A percentile compares a stretch with the other conserved stretches of the same genome.
Conservation (phyloP, 2,329 filamentous ascomycete genomes). For the Conoideocrella luteorostrata region DNA sequence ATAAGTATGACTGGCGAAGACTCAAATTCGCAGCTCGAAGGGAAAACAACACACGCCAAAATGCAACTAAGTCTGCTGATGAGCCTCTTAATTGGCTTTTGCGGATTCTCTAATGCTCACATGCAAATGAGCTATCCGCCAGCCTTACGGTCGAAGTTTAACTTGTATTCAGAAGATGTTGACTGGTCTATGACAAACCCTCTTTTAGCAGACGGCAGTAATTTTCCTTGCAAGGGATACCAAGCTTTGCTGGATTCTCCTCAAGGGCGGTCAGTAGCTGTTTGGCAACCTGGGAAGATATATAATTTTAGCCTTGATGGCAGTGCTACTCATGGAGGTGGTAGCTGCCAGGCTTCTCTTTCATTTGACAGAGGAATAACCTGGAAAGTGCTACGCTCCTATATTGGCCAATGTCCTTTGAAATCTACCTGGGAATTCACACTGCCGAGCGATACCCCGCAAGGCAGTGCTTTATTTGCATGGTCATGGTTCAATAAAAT, state of each 20-base stretch:
- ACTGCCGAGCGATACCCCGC: constrained; percentile 57
- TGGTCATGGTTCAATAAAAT: constrained; percentile 74
- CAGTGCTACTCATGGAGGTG: constrained; percentile 58
- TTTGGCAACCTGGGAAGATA: constrained; percentile 53
- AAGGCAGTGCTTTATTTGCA: constrained; percentile 56
- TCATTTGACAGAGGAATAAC: constrained; percentile 65
- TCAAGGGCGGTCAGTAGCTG: constrained; percentile 47
- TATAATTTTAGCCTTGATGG: constrained; percentile 60
- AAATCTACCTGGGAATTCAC: constrained; percentile 55
- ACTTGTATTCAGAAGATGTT: constrained; percentile 40
- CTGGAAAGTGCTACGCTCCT: constrained; percentile 61
- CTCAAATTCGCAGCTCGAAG: no score
- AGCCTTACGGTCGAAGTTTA: constrained; percentile 44
- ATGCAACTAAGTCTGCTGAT: no score
- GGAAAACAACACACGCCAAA: no score
- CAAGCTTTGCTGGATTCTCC: constrained; percentile 38
- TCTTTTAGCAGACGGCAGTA: constrained; percentile 49
- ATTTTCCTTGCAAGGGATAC: constrained; percentile 69
- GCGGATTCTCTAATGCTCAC: constrained; percentile 28
- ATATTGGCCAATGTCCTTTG: constrained; percentile 47
- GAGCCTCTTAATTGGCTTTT: not conserved
- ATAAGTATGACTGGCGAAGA: no score
- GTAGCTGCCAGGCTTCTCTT: constrained; percentile 68
- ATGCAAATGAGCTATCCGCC: constrained; percentile 46
- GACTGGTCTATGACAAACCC: constrained; percentile 68